Percentiles rank a stretch among this genome's conserved stretches.
Evolutionary conservation across 2,329 filamentous ascomycete species (phyloP).

Genomic region (Aspergillus pseudoviridinutans): DNA sequence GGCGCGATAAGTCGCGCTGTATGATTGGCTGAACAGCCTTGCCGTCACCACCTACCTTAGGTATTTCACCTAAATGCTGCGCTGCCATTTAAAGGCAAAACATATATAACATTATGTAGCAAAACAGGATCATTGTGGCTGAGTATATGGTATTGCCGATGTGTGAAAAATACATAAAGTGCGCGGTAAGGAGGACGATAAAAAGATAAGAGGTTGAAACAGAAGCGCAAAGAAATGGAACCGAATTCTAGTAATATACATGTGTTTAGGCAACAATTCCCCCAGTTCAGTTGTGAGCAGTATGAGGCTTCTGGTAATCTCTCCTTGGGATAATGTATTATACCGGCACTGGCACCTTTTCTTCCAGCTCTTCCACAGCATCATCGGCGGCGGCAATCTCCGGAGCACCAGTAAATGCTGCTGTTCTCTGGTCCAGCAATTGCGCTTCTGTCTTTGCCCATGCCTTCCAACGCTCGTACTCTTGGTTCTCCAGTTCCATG

Average conservation of each 20-base stretch:
- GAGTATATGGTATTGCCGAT: not conserved
- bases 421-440: conserved; percentile 44
- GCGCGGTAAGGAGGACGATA: not conserved
- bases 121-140: not conserved
- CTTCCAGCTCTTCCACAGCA: conserved; percentile 19
- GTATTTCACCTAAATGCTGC: not conserved
- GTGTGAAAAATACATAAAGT: not conserved
- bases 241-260: not conserved
- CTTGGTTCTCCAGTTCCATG: conserved; percentile 74
- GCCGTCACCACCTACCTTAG: no score
- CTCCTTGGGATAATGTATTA: not conserved
- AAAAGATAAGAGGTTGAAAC: not conserved
- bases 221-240: not conserved
- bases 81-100: not conserved
- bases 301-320: not conserved
- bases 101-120: not conserved
- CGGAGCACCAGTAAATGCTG: conserved; percentile 38
- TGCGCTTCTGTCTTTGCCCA: conserved; percentile 63
- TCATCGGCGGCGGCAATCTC: conserved; percentile 37
- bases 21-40: not conserved
- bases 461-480: conserved; percentile 78
- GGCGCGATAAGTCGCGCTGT: not conserved
- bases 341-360: conserved; percentile 1
- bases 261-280: not conserved
- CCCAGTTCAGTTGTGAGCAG: not conserved